These are phyloP conservation scores for Pseudogymnoascus sp. DNA, from an alignment of 2,329 filamentous ascomycete species.

Conservation along the genomic window DNA sequence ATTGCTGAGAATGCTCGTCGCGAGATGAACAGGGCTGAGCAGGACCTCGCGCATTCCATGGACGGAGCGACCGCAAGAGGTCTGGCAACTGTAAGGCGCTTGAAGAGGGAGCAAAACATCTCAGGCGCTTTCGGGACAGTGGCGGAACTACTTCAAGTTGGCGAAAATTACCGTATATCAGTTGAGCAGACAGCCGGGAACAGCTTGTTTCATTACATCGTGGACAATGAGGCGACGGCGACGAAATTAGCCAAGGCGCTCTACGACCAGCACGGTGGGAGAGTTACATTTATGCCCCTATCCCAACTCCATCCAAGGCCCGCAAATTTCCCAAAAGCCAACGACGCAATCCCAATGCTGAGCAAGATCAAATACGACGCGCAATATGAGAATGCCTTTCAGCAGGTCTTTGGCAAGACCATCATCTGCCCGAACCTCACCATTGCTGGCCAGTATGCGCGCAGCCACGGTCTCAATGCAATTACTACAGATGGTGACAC, in stretches of 20 bases:
- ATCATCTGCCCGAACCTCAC: constrained; percentile 88
- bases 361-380: constrained; percentile 74
- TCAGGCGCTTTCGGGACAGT: constrained; percentile 86
- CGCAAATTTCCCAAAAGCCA: constrained; percentile 71
- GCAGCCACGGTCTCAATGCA: constrained; percentile 83
- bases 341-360: constrained; percentile 79
- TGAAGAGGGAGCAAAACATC: constrained; percentile 72
- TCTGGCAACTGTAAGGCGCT: constrained; percentile 73
- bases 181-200: constrained; percentile 89
- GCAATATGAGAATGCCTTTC: constrained; percentile 74
- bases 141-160: constrained; percentile 84
- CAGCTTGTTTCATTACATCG: constrained; percentile 91
- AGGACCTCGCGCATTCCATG: constrained; percentile 73
- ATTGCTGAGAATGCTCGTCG: constrained; percentile 66
- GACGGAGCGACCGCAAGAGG: constrained; percentile 81
- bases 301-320: constrained; percentile 67
- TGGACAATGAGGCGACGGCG: constrained; percentile 84
- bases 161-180: constrained; percentile 75
- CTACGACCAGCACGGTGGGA: constrained; percentile 69
- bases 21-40: constrained; percentile 70
- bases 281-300: constrained; percentile 91
- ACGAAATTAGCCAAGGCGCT: constrained; percentile 72
- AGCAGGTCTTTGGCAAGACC: constrained; percentile 91
- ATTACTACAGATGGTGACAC: constrained; percentile 94
- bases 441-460: constrained; percentile 81